Conservation (phyloP, 208 protist species). For the Wallacemonas sp. region DNA sequence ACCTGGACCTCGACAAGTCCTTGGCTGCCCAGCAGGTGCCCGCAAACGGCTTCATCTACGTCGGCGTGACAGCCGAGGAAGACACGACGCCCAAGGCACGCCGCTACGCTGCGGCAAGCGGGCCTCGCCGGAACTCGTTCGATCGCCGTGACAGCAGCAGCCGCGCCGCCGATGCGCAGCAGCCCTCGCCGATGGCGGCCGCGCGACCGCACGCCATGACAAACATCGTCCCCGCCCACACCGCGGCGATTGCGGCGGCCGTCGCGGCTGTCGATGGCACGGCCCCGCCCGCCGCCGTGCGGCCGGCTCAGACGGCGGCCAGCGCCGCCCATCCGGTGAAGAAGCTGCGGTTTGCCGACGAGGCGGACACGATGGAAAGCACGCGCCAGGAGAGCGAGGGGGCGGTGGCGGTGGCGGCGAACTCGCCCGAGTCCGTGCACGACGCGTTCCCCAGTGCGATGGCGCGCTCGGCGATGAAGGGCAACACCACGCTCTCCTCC, state of each 20-base stretch:
- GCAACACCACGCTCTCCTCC: background rate
- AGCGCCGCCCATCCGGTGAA: conserved; percentile 6
- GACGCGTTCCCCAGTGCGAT: background rate
- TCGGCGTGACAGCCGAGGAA: conserved; percentile 18
- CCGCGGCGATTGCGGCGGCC: background rate
- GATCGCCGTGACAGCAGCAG: background rate
- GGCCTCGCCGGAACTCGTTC: conserved; percentile 3
- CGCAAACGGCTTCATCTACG: conserved; percentile 24
- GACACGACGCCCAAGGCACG: conserved; percentile 18
- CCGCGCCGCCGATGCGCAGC: no score
- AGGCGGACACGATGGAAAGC: background rate
- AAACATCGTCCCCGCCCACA: background rate
- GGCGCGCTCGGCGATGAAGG: conserved; percentile 18
- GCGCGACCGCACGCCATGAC: conserved; percentile 1
- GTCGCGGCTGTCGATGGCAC: background rate
- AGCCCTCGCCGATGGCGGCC: background rate
- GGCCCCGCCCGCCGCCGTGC: background rate
- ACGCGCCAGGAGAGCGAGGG: no score
- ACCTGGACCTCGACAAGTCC: conserved; percentile 28
- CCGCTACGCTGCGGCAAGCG: conserved; percentile 10
- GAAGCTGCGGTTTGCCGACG: conserved; percentile 24
- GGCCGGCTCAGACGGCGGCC: background rate
- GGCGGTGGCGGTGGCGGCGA: background rate
- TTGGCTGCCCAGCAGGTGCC: conserved; percentile 24
- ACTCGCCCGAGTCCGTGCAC: background rate